Conservation (phyloP, 2,329 filamentous ascomycete genomes). For the Colletotrichum lentis region DNA sequence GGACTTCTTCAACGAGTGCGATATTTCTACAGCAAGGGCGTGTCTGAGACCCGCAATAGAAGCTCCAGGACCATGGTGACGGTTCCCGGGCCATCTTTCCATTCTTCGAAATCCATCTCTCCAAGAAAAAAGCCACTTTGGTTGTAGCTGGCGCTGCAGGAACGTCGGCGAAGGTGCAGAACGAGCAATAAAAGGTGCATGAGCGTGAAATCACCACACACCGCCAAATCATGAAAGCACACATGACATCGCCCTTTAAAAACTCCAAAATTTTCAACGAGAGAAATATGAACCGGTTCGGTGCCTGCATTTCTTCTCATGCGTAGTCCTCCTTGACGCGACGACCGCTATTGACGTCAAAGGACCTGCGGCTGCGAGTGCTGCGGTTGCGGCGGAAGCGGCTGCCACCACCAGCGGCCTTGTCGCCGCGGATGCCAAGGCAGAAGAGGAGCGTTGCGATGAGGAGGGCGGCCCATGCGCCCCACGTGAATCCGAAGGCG, state of each 20-base stretch:
- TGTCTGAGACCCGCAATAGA: background rate
- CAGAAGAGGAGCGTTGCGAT: constrained; percentile 74
- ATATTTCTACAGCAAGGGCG: background rate
- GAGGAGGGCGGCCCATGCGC: constrained; percentile 70
- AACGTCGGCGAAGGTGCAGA: constrained; percentile 9
- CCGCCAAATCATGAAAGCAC: background rate
- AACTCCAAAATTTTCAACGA: background rate
- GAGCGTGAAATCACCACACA: background rate
- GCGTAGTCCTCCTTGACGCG: constrained; percentile 77
- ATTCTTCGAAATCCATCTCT: too few relatives aligned
- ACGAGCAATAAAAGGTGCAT: background rate
- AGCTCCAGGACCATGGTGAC: background rate
- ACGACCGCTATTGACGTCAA: constrained; percentile 60
- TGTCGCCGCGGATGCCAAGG: constrained; percentile 63
- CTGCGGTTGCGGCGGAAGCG: constrained; percentile 59
- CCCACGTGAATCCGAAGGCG: constrained; percentile 82
- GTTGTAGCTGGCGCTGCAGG: background rate
- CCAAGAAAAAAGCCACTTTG: background rate
- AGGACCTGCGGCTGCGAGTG: constrained; percentile 62
- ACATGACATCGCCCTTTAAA: background rate
- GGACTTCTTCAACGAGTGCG: background rate
- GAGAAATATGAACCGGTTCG: background rate
- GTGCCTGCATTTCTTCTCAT: constrained; percentile 45
- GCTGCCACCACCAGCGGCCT: constrained; percentile 50
- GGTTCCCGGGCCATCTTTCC: too few relatives aligned